Evolutionary conservation across 2,329 filamentous ascomycete species (phyloP).

Genomic region (Cercospora citrullina): DNA sequence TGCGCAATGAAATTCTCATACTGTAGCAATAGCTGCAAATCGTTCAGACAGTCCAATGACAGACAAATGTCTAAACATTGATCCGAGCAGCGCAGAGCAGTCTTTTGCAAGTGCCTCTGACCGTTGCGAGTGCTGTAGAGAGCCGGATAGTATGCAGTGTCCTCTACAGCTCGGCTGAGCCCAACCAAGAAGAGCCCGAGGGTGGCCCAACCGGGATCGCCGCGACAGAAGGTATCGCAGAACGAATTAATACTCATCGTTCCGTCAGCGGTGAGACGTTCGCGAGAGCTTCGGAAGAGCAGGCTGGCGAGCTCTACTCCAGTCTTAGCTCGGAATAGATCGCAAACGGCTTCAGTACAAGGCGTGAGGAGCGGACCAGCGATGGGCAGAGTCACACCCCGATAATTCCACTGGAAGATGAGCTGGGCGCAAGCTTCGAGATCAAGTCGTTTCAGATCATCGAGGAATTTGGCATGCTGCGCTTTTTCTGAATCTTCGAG

Average conservation of each 20-base stretch:
- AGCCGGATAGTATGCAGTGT: conserved; percentile 38
- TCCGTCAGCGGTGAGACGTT: conserved; percentile 5
- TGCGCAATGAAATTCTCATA: conserved; percentile 52
- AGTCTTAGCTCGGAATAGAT: conserved; percentile 12
- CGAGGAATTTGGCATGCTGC: conserved; percentile 27
- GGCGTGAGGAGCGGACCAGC: conserved; percentile 29
- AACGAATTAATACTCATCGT: conserved; percentile 2
- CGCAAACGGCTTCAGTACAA: conserved; percentile 30
- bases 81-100: conserved; percentile 33
- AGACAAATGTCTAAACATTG: conserved; percentile 41
- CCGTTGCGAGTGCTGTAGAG: conserved; percentile 30
- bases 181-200: conserved; percentile 44
- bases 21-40: conserved; percentile 49
- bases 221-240: conserved; percentile 12
- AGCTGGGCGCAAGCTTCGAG: conserved; percentile 25
- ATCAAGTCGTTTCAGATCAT: conserved; percentile 21
- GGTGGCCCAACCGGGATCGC: conserved; percentile 43
- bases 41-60: conserved; percentile 43
- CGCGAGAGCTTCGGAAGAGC: conserved; percentile 15
- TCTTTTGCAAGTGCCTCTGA: conserved; percentile 36
- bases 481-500: conserved; percentile 27
- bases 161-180: conserved; percentile 41
- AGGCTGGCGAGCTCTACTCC: conserved; percentile 2
- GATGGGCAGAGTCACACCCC: conserved; percentile 34
- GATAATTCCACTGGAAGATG: conserved; percentile 31